Evolutionary conservation across 225 moss, liverwort and hornwort species (phyloP), one percentile per base, ranked within the genome.

Genomic region (Polytrichum commune): DNA sequence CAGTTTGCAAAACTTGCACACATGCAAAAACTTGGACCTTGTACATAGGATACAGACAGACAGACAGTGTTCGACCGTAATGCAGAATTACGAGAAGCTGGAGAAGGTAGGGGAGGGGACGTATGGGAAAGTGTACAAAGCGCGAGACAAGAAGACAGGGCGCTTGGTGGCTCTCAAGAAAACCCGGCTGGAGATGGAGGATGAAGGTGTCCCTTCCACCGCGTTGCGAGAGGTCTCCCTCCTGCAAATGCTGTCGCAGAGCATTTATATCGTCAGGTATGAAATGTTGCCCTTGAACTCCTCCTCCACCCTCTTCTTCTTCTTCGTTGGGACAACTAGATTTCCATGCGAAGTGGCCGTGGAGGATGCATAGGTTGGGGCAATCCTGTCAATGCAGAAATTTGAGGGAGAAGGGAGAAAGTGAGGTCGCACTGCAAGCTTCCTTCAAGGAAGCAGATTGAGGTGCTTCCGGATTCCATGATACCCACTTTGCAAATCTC

Each of bases 81-180:
- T 86, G 86, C 83, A 86, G 75, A 77, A 73, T 22, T 86, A 86
- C 66, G 86, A 86, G 73, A 86, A 81, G 78, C 78, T 86, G 68
- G 86, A 86, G 83, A 86, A 86, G 86, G 80, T 86, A 46, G 86
- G 86, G 25, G 86, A 86, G 76, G 86, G 86, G 16, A 86, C 86
- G 7, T 86, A 86, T 19, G 86, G 86, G 27, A 86, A 86, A 81
- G 86, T 86, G 4, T 86, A 86, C 74, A 86, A 86, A 81, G 86
- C 86, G 58, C 80, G 83, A 61, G 78, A 86, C 72, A 86, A 83
- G 83, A 71, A 77, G 64, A 86, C 86, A 76, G 83, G 83, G 61
- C 86, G 80, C 69, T 82, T 86, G 24, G 86, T 86, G 62, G 86
- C 86, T 28, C 72, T 86, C 65, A 86, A 86, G 86, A 86, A 86